A percentile compares a stretch with the other conserved stretches of the same genome.
phyloP scores from a whole-genome alignment of 352 stramenopile species.

The Phytopythium kandeliae region DNA sequence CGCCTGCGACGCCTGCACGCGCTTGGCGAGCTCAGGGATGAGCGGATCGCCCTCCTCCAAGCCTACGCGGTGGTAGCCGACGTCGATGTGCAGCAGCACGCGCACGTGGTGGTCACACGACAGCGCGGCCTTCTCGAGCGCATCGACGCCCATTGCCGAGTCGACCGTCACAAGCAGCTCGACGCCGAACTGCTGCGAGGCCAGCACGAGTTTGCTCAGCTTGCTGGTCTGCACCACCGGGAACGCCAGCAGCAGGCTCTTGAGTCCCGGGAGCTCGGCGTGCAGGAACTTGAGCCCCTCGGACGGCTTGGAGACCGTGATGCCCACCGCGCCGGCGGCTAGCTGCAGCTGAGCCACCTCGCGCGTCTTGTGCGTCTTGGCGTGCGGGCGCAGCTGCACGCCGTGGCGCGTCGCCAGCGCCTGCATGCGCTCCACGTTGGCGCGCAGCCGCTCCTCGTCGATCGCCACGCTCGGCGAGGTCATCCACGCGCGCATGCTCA shows the following conservation, averaged over 20 bases:
- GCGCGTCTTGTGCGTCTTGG: slow-evolving; percentile 76
- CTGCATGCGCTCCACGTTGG: slow-evolving; percentile 70
- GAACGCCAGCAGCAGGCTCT: slow-evolving; percentile 58
- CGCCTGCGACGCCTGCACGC: slow-evolving; percentile 39
- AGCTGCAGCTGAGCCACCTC: slow-evolving; percentile 60
- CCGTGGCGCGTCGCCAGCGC: slow-evolving; percentile 28
- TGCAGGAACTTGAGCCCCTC: slow-evolving; percentile 66
- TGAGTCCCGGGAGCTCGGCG: slow-evolving; percentile 26
- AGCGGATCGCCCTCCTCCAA: slow-evolving; percentile 49
- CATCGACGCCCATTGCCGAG: slow-evolving; percentile 42
- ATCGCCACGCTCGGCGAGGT: slow-evolving; percentile 56
- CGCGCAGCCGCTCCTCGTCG: slow-evolving; percentile 47
- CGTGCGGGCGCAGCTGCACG: slow-evolving; percentile 59
- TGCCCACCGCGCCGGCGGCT: slow-evolving; percentile 36
- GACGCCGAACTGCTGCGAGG: slow-evolving; percentile 33
- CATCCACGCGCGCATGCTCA: slow-evolving; percentile 34
- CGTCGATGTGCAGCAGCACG: slow-evolving; percentile 69
- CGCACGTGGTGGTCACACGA: slow-evolving; percentile 33
- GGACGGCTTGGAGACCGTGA: slow-evolving; percentile 66
- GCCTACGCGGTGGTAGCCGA: slow-evolving; percentile 70
- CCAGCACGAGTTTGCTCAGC: slow-evolving; percentile 42
- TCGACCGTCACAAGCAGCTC: slow-evolving; percentile 62
- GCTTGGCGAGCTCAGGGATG: slow-evolving; percentile 40
- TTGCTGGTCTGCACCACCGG: slow-evolving; percentile 60
- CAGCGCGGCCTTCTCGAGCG: slow-evolving; percentile 42